Evolutionary conservation across 768 basidiomycete species (phyloP).

Genomic region (Rhizopogon roseolus): DNA sequence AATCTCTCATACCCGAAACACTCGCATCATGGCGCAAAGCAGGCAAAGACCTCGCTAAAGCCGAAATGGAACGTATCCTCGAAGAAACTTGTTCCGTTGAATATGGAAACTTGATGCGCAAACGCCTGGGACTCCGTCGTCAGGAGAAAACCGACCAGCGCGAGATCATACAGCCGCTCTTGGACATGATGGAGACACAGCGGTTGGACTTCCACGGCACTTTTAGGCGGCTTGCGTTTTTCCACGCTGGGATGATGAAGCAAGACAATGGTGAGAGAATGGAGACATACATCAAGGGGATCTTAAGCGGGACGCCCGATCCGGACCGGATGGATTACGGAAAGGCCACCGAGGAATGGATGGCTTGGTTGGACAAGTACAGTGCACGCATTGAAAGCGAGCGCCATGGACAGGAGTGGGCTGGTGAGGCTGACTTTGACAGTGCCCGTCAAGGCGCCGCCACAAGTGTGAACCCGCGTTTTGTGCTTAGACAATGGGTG

Average conservation of each 20-base stretch:
- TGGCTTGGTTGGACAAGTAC: constrained; percentile 62
- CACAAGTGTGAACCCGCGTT: constrained; percentile 75
- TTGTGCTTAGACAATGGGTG: constrained; percentile 93
- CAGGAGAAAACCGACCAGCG: constrained; percentile 53
- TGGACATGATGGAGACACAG: constrained; percentile 70
- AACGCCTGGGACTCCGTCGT: constrained; percentile 76
- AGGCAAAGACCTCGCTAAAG: constrained; percentile 47
- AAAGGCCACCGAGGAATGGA: constrained; percentile 48
- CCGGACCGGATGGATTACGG: constrained; percentile 38
- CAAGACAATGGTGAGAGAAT: constrained; percentile 20
- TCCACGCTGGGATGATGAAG: constrained; percentile 41
- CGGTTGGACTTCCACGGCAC: constrained; percentile 86
- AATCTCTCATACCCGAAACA: constrained; percentile 39
- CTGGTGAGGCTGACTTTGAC: constrained; percentile 32
- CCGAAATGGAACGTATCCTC: constrained; percentile 57
- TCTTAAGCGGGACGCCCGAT: constrained; percentile 47
- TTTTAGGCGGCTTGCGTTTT: constrained; percentile 67
- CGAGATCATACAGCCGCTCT: constrained; percentile 56
- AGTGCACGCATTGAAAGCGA: constrained; percentile 54
- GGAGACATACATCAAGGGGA: constrained; percentile 36
- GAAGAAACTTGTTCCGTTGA: constrained; percentile 56
- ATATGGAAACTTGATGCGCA: constrained; percentile 68
- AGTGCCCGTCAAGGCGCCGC: constrained; percentile 45
- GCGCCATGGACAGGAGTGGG: constrained; percentile 36
- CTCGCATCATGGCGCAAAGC: constrained; percentile 57